Conservation (phyloP, 2,329 filamentous ascomycete genomes). For the Xylaria sp. region DNA sequence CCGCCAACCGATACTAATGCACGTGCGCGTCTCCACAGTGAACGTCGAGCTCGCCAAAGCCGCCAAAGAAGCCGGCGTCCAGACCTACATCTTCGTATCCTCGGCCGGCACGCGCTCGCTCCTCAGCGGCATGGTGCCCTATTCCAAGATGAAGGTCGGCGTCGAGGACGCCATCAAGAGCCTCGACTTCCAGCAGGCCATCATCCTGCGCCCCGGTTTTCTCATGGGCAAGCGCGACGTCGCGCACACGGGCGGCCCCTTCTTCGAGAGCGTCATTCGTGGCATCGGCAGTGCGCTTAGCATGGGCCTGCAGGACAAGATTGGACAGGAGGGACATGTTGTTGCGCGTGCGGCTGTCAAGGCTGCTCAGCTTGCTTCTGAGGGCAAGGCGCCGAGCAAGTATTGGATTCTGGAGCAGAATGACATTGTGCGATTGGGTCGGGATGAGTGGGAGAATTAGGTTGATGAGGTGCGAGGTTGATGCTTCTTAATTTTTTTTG, state of each 20-base stretch:
- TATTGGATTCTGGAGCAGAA: constrained; percentile 54
- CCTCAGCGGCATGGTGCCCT: constrained; percentile 40
- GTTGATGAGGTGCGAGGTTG: not conserved
- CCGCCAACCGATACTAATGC: not conserved
- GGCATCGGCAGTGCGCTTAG: constrained; percentile 48
- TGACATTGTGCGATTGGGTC: constrained; percentile 65
- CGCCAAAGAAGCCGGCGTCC: constrained; percentile 65
- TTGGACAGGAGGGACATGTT: constrained; percentile 68
- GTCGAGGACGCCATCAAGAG: constrained; percentile 72
- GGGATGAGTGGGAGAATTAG: constrained; percentile 46
- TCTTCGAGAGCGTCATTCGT: constrained; percentile 51
- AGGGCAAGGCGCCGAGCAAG: constrained; percentile 55
- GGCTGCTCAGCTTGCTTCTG: constrained; percentile 52
- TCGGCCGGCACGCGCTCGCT: constrained; percentile 44
- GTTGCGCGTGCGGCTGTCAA: constrained; percentile 64
- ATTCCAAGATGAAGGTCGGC: constrained; percentile 74
- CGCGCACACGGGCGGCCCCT: constrained; percentile 52
- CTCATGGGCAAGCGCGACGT: constrained; percentile 68
- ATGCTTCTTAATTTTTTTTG: not conserved
- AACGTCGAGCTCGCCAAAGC: constrained; percentile 73
- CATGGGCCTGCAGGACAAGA: constrained; percentile 53
- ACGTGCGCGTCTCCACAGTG: constrained; percentile 34
- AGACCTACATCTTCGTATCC: constrained; percentile 74
- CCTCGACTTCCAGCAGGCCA: constrained; percentile 69
- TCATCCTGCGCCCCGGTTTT: constrained; percentile 69